Percentiles rank a stretch among this genome's conserved stretches.
Conservation (phyloP, 2,329 filamentous ascomycete genomes). For the Talaromyces sp. region DNA sequence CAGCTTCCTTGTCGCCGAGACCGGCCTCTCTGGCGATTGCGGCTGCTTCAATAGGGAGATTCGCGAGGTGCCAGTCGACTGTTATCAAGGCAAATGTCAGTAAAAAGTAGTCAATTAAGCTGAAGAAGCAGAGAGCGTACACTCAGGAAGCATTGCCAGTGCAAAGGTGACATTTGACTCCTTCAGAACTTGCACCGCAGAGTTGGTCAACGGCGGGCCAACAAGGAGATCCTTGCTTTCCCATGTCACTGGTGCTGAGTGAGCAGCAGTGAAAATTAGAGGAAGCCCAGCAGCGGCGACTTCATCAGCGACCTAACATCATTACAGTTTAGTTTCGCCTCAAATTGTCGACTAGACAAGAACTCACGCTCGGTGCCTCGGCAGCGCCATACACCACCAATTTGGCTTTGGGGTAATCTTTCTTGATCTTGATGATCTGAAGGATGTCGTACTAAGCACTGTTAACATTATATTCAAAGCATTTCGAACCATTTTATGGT, state of each 20-base stretch:
- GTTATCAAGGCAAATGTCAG: constrained; percentile 14
- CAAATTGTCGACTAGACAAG: not conserved
- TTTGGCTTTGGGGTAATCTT: constrained; percentile 13
- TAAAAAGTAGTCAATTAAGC: constrained; percentile 20
- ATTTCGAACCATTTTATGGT: not conserved
- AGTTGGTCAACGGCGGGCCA: constrained; percentile 44
- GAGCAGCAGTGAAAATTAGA: constrained; percentile 44
- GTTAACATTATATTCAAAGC: constrained; percentile 14
- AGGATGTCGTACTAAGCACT: constrained; percentile 37
- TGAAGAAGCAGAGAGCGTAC: not conserved
- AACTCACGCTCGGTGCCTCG: constrained; percentile 32
- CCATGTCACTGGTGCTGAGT: constrained; percentile 33
- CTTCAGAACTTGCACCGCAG: constrained; percentile 38
- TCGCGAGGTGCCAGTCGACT: constrained; percentile 40
- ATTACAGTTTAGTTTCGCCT: not conserved
- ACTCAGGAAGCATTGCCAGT: constrained; percentile 16
- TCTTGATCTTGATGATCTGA: constrained; percentile 34
- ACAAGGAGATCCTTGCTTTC: constrained; percentile 39
- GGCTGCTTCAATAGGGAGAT: constrained; percentile 31
- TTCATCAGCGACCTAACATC: constrained; percentile 36
- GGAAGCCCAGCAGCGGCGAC: constrained; percentile 42
- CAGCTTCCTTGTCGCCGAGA: constrained; percentile 24
- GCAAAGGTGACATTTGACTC: constrained; percentile 36
- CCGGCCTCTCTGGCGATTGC: constrained; percentile 18
- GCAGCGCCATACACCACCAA: constrained; percentile 40